Percentiles rank a stretch among this genome's conserved stretches.
These are phyloP conservation scores for Phytophthora pinifolia DNA, from an alignment of 352 stramenopile species.

Conservation along the genomic window DNA sequence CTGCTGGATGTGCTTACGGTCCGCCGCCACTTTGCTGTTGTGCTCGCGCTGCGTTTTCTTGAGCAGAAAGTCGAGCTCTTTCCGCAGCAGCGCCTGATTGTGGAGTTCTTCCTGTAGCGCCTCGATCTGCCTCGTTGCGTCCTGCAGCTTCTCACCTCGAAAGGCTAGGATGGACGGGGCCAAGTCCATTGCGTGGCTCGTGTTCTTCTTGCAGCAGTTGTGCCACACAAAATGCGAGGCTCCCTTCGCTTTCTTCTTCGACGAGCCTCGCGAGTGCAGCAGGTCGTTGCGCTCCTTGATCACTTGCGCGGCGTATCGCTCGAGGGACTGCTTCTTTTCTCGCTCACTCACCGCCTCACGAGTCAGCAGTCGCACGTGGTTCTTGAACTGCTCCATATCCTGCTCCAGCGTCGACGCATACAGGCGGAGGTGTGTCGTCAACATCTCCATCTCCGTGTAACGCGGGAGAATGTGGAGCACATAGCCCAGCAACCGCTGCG, in stretches of 20 bases:
- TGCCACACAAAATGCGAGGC: conserved; percentile 74
- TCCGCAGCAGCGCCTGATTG: conserved; percentile 62
- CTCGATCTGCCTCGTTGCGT: conserved; percentile 48
- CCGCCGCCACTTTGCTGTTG: conserved; percentile 57
- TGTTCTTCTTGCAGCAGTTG: conserved; percentile 80
- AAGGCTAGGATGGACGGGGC: conserved; percentile 74
- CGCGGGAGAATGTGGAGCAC: conserved; percentile 72
- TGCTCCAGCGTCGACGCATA: conserved; percentile 73
- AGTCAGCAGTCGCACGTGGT: conserved; percentile 55
- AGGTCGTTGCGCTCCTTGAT: conserved; percentile 86
- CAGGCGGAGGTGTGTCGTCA: conserved; percentile 70
- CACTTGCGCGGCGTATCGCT: conserved; percentile 80
- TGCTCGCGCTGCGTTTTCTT: conserved; percentile 76
- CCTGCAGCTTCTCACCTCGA: conserved; percentile 73
- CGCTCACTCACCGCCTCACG: conserved; percentile 51
- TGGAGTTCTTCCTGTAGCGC: conserved; percentile 56
- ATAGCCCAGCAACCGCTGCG: conserved; percentile 72
- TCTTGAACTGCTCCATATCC: conserved; percentile 72
- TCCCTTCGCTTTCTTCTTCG: conserved; percentile 37
- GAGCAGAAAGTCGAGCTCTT: conserved; percentile 67
- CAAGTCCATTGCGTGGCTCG: conserved; percentile 60
- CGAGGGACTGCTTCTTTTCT: conserved; percentile 81
- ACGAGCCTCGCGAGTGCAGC: conserved; percentile 52
- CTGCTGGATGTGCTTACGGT: conserved; percentile 69
- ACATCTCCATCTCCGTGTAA: conserved; percentile 87